Percentiles rank a stretch among this genome's conserved stretches.
These are phyloP conservation scores for Phanerochaete carnosa DNA, from an alignment of 768 basidiomycete species.

Conservation along the genomic window DNA sequence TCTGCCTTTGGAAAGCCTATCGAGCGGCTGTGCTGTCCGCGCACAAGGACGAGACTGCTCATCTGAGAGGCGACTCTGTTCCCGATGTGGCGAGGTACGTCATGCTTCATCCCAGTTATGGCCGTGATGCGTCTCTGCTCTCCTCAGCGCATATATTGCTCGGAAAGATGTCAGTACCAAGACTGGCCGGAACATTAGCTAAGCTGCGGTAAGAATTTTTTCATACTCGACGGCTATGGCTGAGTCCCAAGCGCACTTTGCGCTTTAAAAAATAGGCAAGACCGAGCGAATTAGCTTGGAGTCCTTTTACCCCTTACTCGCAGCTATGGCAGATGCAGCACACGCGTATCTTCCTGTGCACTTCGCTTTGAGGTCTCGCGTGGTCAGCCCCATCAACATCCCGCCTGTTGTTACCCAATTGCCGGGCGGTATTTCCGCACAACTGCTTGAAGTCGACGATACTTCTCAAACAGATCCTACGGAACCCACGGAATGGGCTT, in stretches of 20 bases:
- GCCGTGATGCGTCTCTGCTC: neutral
- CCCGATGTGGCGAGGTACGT: too few relatives aligned
- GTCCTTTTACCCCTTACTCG: conserved; percentile 11
- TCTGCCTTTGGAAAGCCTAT: too few relatives aligned
- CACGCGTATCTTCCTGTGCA: neutral
- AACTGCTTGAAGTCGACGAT: conserved; percentile 12
- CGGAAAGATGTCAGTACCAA: neutral
- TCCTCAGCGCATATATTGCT: conserved; percentile 2
- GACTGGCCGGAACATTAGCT: conserved; percentile 1
- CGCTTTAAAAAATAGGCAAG: neutral
- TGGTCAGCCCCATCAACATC: conserved; percentile 8
- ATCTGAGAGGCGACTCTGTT: too few relatives aligned
- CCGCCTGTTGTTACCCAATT: neutral
- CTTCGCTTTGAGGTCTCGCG: conserved; percentile 1
- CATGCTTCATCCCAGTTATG: too few relatives aligned
- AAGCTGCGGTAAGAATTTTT: neutral
- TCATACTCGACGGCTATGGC: neutral
- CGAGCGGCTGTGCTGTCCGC: too few relatives aligned
- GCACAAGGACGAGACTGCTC: too few relatives aligned
- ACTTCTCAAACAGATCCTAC: neutral
- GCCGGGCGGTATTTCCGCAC: neutral
- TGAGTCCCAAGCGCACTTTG: neutral
- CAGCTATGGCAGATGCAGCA: neutral
- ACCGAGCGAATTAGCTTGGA: conserved; percentile 7
- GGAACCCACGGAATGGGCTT: conserved; percentile 30